Evolutionary conservation across 1,139 yeast genomes (phyloP), one percentile per base, ranked within the genome.

Genomic region (Hyphopichia fennica): DNA sequence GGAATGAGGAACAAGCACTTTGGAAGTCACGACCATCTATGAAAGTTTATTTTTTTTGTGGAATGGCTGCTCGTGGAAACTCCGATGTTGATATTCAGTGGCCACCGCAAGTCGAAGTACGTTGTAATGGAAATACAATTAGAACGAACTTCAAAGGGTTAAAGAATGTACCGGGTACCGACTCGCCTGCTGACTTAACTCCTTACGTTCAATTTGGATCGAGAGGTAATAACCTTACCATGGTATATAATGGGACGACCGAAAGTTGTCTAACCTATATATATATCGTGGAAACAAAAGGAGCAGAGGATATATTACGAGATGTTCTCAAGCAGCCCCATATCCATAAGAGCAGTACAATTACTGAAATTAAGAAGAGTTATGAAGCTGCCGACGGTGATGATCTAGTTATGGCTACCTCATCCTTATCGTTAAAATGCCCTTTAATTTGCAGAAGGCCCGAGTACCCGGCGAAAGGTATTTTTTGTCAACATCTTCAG

Each of bases 101-200:
- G 49, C 91, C 91, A 1, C 60, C 61, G 13, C 86, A 84, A 2
- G 64, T 79, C 36, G 86, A 81, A 51, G 61, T 84, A 4, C 68
- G 66, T 39, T 69, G 82, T 23, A 83, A 84, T 51, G 73, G 69
- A 2, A 45, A 49, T 1, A 64, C 62, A 33, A 53, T 82, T 7
- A 72, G 71, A 31, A 81, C 74, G 45, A 77, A 72, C 48, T 75
- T 77, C 20, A 72, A 75, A 50, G 90, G 89, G 1, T 65, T 84
- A 32, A 84, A 83, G 56, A 78, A 79, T 38, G 77, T 72, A 44
- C 69, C 72, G 0, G 88, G 88, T 0, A 79, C 90, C 0, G 81
- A 84, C 1, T 73, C 76, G 43, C 91, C 93, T 0, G 85, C 85
- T 1, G 82, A 86, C 57, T 53, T 84, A 35, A 81, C 87, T 0